phyloP scores from a whole-genome alignment of 192 early-diverging fungal genomes.

The Backusella circina region DNA sequence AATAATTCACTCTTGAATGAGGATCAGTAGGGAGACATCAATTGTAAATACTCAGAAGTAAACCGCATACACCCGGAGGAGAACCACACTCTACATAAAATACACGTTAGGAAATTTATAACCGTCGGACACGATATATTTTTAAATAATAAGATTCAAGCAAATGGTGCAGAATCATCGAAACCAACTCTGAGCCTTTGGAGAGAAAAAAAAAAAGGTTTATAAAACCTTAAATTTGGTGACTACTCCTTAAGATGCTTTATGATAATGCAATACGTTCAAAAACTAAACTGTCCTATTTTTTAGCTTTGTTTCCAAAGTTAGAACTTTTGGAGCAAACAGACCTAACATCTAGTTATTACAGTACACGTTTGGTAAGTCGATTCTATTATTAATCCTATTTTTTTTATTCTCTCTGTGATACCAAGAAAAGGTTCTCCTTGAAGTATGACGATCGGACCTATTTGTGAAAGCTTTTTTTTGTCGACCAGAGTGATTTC shows the following conservation, averaged over 20 bases:
- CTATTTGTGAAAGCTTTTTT: not conserved
- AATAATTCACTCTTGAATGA: no score
- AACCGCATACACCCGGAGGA: no score
- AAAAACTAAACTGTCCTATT: not conserved
- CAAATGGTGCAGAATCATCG: no score
- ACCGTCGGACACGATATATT: no score
- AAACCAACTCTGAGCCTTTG: not conserved
- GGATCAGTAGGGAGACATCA: no score
- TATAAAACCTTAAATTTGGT: not conserved
- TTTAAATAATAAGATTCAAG: no score
- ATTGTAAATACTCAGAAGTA: no score
- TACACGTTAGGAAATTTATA: no score
- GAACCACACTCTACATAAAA: no score
- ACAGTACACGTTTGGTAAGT: not conserved
- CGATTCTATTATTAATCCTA: not conserved
- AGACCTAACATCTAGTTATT: not conserved
- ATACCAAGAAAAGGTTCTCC: not conserved
- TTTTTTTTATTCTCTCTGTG: not conserved
- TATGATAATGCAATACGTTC: not conserved
- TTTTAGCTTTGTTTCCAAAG: not conserved
- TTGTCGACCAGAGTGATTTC: no score
- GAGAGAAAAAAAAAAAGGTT: not conserved
- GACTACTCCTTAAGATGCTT: not conserved
- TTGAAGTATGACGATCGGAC: not conserved
- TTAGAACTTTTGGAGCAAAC: not conserved